Conservation (phyloP, 495 filamentous ascomycete genomes). For the Neurospora sp. region DNA sequence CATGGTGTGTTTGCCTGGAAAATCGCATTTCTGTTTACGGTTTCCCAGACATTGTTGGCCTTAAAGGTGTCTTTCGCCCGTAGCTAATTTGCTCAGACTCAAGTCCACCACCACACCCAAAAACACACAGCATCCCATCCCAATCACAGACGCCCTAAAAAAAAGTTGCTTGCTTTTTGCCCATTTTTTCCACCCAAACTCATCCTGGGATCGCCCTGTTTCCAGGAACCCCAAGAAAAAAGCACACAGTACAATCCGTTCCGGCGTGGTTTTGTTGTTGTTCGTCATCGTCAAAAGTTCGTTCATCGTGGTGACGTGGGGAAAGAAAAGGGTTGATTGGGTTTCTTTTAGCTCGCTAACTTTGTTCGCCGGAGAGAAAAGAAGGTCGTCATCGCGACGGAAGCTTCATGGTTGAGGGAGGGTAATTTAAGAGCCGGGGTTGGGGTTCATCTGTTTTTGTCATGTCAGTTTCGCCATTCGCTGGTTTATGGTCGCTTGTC, state of each 20-base stretch:
- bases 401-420: neutral
- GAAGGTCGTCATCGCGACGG: neutral
- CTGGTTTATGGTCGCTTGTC: neutral
- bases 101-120: neutral
- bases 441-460: conserved; percentile 38
- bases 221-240: neutral
- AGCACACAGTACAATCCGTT: neutral
- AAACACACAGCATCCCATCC: neutral
- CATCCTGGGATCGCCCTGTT: neutral
- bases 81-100: neutral
- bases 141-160: neutral
- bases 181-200: neutral
- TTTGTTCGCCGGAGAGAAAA: neutral
- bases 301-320: neutral
- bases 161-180: neutral
- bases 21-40: neutral
- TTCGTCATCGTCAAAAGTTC: neutral
- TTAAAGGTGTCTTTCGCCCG: neutral
- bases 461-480: neutral
- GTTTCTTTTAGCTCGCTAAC: neutral
- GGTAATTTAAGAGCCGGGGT: conserved; percentile 35
- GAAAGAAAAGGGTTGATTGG: neutral
- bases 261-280: neutral
- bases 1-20: neutral
- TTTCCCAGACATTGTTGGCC: neutral